Conservation (phyloP, 805 yeast species). For the Metschnikowia lachancei region DNA sequence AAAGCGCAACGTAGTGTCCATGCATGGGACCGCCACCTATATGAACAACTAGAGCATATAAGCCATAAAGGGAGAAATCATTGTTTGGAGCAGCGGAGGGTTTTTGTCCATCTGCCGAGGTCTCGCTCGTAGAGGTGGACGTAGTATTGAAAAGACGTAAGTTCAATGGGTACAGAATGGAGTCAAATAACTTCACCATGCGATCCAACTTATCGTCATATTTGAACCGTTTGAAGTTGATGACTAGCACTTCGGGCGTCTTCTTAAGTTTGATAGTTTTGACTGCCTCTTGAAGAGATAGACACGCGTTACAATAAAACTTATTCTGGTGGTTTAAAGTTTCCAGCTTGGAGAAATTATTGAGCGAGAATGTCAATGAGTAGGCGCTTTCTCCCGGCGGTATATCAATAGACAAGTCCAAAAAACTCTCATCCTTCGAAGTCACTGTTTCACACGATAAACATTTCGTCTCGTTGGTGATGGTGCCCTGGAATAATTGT, state of each 20-base stretch:
- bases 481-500: constrained; percentile 75
- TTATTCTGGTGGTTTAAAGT: constrained; percentile 83
- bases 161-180: constrained; percentile 75
- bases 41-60: constrained; percentile 86
- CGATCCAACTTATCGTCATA: constrained; percentile 79
- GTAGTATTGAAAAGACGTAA: constrained; percentile 67
- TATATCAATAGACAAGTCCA: constrained; percentile 84
- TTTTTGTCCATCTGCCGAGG: neutral
- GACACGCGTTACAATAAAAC: constrained; percentile 88
- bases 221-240: constrained; percentile 89
- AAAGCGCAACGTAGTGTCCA: constrained; percentile 89
- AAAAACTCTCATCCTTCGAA: constrained; percentile 77
- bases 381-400: constrained; percentile 57
- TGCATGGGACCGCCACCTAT: constrained; percentile 98
- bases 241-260: constrained; percentile 73
- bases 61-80: constrained; percentile 57
- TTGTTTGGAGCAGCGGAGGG: constrained; percentile 29
- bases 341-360: constrained; percentile 82
- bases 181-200: constrained; percentile 81
- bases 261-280: constrained; percentile 78
- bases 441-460: constrained; percentile 82
- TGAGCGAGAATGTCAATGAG: constrained; percentile 71
- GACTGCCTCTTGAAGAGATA: constrained; percentile 89
- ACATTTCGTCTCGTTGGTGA: constrained; percentile 87
- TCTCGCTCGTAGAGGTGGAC: neutral